Evolutionary conservation across 305 asterid genomes (phyloP).

Genomic region (Fraxinus nigra): DNA sequence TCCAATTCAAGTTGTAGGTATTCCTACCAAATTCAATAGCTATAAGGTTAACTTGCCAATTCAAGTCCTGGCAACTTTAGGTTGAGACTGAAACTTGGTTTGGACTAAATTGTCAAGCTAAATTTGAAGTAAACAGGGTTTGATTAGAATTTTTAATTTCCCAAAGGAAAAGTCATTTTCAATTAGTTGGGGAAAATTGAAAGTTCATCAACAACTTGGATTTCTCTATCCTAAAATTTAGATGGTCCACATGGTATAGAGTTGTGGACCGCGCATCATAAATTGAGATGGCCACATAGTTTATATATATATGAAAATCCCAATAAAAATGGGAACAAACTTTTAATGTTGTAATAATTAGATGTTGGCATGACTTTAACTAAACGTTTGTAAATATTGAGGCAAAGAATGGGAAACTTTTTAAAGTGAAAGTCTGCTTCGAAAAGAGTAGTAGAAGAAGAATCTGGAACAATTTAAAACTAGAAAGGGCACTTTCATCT

Average conservation of each 20-base stretch:
- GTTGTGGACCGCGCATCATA: conserved; percentile 46
- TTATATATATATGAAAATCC: conserved; percentile 28
- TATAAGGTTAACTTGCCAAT: neutral
- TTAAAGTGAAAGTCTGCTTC: conserved; percentile 24
- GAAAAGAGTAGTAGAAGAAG: conserved; percentile 24
- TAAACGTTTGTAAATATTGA: conserved; percentile 45
- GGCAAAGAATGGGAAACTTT: conserved; percentile 12
- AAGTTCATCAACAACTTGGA: conserved; percentile 28
- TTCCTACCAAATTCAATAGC: too few species aligned
- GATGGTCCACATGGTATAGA: conserved; percentile 28
- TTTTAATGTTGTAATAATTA: conserved; percentile 23
- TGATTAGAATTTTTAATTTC: conserved; percentile 1
- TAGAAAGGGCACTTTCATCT: conserved; percentile 10
- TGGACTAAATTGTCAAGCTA: neutral
- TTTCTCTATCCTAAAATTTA: conserved; percentile 21
- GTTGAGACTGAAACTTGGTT: neutral
- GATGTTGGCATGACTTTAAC: conserved; percentile 47
- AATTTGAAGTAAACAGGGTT: neutral
- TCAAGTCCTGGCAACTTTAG: neutral
- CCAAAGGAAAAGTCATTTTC: conserved; percentile 34
- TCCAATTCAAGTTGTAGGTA: neutral
- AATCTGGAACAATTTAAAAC: neutral
- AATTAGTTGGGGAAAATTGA: conserved; percentile 29
- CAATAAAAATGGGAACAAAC: conserved; percentile 31
- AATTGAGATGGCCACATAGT: conserved; percentile 18